Evolutionary conservation across 2,329 filamentous ascomycete species (phyloP), one percentile per base, ranked within the genome.

Genomic region (Talaromyces sp.): DNA sequence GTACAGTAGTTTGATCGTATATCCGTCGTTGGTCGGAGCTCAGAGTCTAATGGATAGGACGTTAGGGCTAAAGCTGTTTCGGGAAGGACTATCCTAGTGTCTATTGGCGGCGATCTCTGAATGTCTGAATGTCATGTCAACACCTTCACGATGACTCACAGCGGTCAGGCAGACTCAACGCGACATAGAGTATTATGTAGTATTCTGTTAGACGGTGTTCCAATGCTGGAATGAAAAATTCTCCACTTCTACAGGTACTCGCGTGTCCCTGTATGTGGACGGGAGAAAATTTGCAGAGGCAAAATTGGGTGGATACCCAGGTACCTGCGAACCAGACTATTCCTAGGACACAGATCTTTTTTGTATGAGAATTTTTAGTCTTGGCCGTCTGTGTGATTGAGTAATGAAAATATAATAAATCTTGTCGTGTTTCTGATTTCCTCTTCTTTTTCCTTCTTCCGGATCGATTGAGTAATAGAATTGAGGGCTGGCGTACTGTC

Each of bases 251-350:
- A 31, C 27, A 31, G 27, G 27, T 6, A 39, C 11, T 39, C 37
- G 37, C 13, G 37, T 43, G 41, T 7, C 17, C 8, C 27, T 31
- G 27, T 31, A 31, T 6, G 27, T 8, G 27, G 4, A 6, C 35
- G 35, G 9, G 13, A 43, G 56, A 45, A 59, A 59, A 43, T 59
- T 59, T 59, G 56, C 56, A 59, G 56, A 59, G 56, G 56, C 56
- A 45, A 59, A 58, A 41, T 45, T 1, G 35, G 19, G 56, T 59
- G 56, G 56, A 19, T 22, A 31, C 27, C 27, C 7, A 31, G 27
- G 27, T 31, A 31, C 31, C 17, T 56, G 3, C 31, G 50, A 54
- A 33, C 50, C 27, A 52, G 49, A 52, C 25, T 19, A 49, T 27
- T 27, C 22, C 47, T n/a, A 11, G 27, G 27, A 37, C n/a, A 54